Base-by-base conservation (phyloP, 805 yeast species). In the Saturnispora saitoi region DNA sequence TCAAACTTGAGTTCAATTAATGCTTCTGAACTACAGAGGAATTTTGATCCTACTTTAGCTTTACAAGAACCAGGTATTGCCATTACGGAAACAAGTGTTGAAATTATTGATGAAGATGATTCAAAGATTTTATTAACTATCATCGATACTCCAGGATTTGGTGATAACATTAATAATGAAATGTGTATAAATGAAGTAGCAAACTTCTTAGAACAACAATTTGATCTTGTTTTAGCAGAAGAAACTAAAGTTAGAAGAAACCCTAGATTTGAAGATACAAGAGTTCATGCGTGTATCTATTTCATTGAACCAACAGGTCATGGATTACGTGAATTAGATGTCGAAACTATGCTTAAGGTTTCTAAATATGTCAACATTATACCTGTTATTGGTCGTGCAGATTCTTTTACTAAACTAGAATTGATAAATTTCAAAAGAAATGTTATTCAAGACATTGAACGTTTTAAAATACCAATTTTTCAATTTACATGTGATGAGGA, bases 201-300 rank as follows among this genome's bases (percentile, higher is more conserved):
- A 47, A 71, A 73, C 49, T 86, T 76, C 61, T 66, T 86, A 58
- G 84, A 82, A 61, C 88, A 82, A 61, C 91, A 85, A 60, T 85
- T 84, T 60, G 90, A 83, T 61, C 69, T 75, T 49, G 88, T 86
- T 0, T 72, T 89, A 42, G 87, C 86, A 2, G 96, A 89, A 63
- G 96, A 89, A 64, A 85, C 93, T 1, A 74, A 91, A 54, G 86
- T 89, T 54, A 76, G 77, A 64, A 81, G 97, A 73, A 86, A 87
- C 62, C 95, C 95, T 24, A 72, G 86, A 54, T 81, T 83, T 60
- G 81, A 76, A 56, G 91, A 86, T 67, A 74, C 89, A 15, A 72
- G 93, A 57, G 86, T 85, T 38, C 93, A 85, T 60, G 80, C 79
- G 7, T 75, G 83, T 53, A 64, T 85, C 43, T 85, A 85, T 62